phyloP scores from a whole-genome alignment of 371 early-diverging fungal species.

The Mucor racemosus region DNA sequence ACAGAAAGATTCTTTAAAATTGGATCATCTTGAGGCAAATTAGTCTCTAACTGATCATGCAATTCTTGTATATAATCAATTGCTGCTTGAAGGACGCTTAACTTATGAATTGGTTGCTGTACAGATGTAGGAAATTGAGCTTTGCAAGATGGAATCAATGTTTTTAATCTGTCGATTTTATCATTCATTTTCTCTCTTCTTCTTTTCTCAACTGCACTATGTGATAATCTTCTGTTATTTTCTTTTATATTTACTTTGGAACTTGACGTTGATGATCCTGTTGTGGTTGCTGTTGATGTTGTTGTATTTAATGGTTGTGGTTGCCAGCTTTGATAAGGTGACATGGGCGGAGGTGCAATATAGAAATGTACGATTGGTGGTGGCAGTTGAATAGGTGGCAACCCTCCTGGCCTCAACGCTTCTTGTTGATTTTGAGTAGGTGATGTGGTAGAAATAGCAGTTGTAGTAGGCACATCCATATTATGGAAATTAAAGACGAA shows the following conservation, averaged over 20 bases:
- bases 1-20: slow-evolving; percentile 14
- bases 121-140: slow-evolving; percentile 30
- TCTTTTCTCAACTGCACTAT: slow-evolving; percentile 72
- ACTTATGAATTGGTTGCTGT: slow-evolving; percentile 67
- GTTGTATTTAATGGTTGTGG: background rate
- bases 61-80: slow-evolving; percentile 68
- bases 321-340: slow-evolving; percentile 1
- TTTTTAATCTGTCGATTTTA: slow-evolving; percentile 33
- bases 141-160: slow-evolving; percentile 43
- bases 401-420: background rate
- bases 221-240: slow-evolving; percentile 60
- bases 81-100: slow-evolving; percentile 64
- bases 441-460: background rate
- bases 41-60: slow-evolving; percentile 17
- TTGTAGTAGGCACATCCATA: background rate
- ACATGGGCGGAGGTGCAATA: slow-evolving; percentile 2
- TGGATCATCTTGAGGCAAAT: slow-evolving; percentile 21
- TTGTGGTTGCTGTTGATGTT: background rate
- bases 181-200: slow-evolving; percentile 76
- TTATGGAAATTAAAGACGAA: slow-evolving; percentile 6
- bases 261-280: background rate
- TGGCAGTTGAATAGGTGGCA: slow-evolving; percentile 23
- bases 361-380: slow-evolving; percentile 23
- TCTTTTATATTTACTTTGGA: slow-evolving; percentile 19
- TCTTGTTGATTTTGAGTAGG: background rate